phyloP scores from a whole-genome alignment of 495 filamentous ascomycete species.

The Aspergillus conjunctus region DNA sequence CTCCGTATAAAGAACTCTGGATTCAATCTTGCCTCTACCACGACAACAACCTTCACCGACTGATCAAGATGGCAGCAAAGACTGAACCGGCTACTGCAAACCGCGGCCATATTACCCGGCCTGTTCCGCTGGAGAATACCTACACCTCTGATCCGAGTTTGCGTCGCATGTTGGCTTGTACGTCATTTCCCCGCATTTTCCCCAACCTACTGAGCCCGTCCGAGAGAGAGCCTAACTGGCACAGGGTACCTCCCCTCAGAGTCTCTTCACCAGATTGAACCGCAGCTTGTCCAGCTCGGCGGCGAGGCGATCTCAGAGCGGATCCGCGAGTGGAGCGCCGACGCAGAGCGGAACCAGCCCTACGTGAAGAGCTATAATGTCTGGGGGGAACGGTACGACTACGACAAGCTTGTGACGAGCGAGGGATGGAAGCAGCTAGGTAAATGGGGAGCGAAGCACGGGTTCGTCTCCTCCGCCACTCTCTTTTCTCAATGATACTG shows the following conservation, averaged over 20 bases:
- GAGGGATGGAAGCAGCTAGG: conserved; percentile 48
- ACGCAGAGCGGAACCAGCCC: conserved; percentile 41
- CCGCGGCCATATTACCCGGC: conserved; percentile 37
- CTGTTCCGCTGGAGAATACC: conserved; percentile 32
- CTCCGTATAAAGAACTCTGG: background rate
- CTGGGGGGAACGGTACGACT: conserved; percentile 41
- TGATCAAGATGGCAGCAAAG: background rate
- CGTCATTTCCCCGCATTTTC: background rate
- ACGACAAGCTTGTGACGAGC: conserved; percentile 43
- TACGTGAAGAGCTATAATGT: conserved; percentile 44
- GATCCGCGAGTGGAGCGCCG: conserved; percentile 38
- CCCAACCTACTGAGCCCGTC: background rate
- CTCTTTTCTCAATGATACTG: background rate
- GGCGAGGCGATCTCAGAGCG: conserved; percentile 37
- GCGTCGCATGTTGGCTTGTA: conserved; percentile 31
- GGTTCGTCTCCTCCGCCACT: conserved; percentile 12
- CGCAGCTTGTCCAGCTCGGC: conserved; percentile 33
- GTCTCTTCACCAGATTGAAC: conserved; percentile 24
- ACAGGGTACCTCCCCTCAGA: conserved; percentile 37
- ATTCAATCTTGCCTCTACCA: background rate
- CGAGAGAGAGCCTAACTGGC: background rate
- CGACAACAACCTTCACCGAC: background rate
- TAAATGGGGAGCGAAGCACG: conserved; percentile 38
- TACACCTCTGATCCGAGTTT: conserved; percentile 39
- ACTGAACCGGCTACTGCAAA: conserved; percentile 35